phyloP scores from a whole-genome alignment of 2,329 filamentous ascomycete species.

The Alternaria brassicae region DNA sequence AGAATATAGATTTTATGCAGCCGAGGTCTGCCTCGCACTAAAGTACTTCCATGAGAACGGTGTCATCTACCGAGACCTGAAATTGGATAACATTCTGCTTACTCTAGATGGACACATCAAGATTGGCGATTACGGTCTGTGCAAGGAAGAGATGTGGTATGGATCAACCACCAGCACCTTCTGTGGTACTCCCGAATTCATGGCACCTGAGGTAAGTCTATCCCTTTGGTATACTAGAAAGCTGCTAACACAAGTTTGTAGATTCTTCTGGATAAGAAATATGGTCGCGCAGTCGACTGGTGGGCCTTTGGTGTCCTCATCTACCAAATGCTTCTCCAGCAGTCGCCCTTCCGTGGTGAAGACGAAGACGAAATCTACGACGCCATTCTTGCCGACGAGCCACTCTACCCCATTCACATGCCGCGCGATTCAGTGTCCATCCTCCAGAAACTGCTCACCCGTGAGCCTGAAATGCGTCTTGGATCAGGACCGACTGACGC shows the following conservation, averaged over 20 bases:
- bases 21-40: constrained; percentile 93
- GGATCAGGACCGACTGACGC: constrained; percentile 96
- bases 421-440: constrained; percentile 97
- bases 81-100: constrained; percentile 87
- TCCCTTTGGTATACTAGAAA: not conserved
- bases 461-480: constrained; percentile 90
- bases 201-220: constrained; percentile 86
- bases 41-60: constrained; percentile 99
- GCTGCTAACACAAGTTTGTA: constrained; percentile 45
- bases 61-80: constrained; percentile 89
- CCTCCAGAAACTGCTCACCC: constrained; percentile 92
- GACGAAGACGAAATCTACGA: constrained; percentile 99
- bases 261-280: constrained; percentile 98
- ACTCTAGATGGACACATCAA: constrained; percentile 98
- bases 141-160: constrained; percentile 99
- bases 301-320: constrained; percentile 99
- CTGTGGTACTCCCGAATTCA: constrained; percentile 99
- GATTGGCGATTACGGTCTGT: constrained; percentile 97
- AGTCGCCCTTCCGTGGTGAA: constrained; percentile 97
- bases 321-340: constrained; percentile 99
- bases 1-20: constrained; percentile 81
- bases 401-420: constrained; percentile 98
- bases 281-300: constrained; percentile 96
- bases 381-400: constrained; percentile 95
- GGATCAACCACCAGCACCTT: constrained; percentile 96